These are phyloP conservation scores for Cercospora canescens DNA, from an alignment of 2,329 filamentous ascomycete genomes.

Conservation along the genomic window DNA sequence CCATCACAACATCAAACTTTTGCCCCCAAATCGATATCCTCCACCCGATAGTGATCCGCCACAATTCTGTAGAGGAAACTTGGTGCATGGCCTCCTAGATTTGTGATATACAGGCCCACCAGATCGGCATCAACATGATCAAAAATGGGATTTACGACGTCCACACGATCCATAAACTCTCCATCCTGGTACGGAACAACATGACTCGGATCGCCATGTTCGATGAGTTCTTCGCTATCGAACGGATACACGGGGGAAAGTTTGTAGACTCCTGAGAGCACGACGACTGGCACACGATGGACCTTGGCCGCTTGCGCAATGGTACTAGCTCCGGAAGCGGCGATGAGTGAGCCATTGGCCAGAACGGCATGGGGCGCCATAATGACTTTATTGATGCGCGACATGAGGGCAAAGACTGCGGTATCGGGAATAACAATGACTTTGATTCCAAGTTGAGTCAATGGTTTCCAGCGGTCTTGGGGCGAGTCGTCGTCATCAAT, in stretches of 20 bases:
- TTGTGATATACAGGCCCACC: conserved; percentile 82
- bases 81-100: conserved; percentile 70
- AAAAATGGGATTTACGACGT: conserved; percentile 75
- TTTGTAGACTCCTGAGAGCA: conserved; percentile 90
- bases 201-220: conserved; percentile 79
- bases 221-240: conserved; percentile 77
- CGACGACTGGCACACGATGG: conserved; percentile 80
- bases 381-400: conserved; percentile 91
- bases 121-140: conserved; percentile 79
- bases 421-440: conserved; percentile 83
- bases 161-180: conserved; percentile 72
- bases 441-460: conserved; percentile 74
- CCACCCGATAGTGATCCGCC: conserved; percentile 71
- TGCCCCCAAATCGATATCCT: conserved; percentile 60
- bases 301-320: conserved; percentile 83
- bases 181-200: conserved; percentile 79
- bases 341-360: conserved; percentile 82
- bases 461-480: conserved; percentile 67
- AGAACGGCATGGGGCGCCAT: conserved; percentile 84
- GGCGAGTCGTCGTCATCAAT: conserved; percentile 46
- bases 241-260: conserved; percentile 87
- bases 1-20: conserved; percentile 1
- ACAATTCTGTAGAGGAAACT: conserved; percentile 74
- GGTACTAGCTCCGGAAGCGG: conserved; percentile 77
- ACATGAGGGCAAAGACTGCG: conserved; percentile 90